phyloP scores from a whole-genome alignment of 768 basidiomycete species.

The Boletus fagicola region DNA sequence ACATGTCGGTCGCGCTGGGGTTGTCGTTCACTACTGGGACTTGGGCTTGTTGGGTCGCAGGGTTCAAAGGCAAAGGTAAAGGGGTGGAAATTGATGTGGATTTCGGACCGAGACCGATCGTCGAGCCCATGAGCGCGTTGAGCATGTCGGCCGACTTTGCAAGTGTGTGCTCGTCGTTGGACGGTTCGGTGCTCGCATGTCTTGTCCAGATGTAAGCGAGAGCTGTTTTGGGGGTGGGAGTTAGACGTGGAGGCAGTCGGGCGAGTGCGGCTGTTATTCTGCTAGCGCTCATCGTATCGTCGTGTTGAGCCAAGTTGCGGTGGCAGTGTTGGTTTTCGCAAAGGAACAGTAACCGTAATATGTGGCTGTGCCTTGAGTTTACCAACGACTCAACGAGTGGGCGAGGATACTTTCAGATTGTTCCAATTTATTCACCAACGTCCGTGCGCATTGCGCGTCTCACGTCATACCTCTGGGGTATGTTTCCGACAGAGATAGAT shows the following conservation, averaged over 20 bases:
- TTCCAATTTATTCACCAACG: no score
- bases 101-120: slow-evolving; percentile 14
- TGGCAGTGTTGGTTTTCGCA: neutral
- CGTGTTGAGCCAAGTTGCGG: neutral
- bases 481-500: no score
- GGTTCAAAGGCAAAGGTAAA: neutral
- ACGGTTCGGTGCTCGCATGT: slow-evolving; percentile 15
- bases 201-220: slow-evolving; percentile 1
- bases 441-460: no score
- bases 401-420: no score
- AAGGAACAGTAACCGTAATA: no score
- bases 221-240: neutral
- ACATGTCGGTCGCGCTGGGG: slow-evolving; percentile 27
- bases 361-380: neutral
- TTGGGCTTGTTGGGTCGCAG: neutral
- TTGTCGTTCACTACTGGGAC: neutral
- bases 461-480: no score
- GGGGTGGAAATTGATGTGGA: neutral
- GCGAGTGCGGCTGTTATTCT: slow-evolving; percentile 3
- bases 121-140: slow-evolving; percentile 24
- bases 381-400: no score
- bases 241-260: neutral
- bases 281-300: slow-evolving; percentile 9
- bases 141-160: slow-evolving; percentile 25
- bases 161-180: slow-evolving; percentile 24